Conservation (phyloP, 129 eudicot species). For the Glebionis coronaria region DNA sequence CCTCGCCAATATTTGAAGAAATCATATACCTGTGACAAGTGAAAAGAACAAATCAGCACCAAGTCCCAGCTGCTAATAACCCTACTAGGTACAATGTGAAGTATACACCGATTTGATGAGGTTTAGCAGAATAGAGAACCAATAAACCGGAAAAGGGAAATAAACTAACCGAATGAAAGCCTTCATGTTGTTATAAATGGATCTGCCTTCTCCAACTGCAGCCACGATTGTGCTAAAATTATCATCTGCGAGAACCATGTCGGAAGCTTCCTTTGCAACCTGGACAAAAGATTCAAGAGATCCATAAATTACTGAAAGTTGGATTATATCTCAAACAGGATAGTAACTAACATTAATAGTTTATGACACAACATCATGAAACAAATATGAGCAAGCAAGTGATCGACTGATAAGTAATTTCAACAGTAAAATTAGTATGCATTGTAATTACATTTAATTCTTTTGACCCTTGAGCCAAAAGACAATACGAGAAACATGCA, state of each 20-base stretch:
- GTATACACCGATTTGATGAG: no score
- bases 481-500: no score
- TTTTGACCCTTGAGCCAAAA: no score
- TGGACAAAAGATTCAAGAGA: constrained; percentile 13
- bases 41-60: background rate
- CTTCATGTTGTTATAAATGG: constrained; percentile 88
- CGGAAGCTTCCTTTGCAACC: constrained; percentile 98
- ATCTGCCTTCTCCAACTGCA: constrained; percentile 88
- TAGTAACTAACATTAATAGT: background rate
- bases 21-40: constrained; percentile 64
- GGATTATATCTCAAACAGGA: background rate
- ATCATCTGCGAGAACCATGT: constrained; percentile 93
- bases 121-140: no score
- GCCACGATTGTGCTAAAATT: constrained; percentile 86
- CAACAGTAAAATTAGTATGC: no score
- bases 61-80: no score
- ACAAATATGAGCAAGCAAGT: no score
- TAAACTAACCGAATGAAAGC: constrained; percentile 69
- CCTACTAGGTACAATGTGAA: no score
- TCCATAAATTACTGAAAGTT: background rate
- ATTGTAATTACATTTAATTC: no score
- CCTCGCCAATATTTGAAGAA: constrained; percentile 89
- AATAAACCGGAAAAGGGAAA: constrained; percentile 5
- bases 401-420: no score
- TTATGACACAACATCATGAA: no score